Evolutionary conservation across 2,329 filamentous ascomycete genomes (phyloP).

Genomic region (Fusarium globosum): DNA sequence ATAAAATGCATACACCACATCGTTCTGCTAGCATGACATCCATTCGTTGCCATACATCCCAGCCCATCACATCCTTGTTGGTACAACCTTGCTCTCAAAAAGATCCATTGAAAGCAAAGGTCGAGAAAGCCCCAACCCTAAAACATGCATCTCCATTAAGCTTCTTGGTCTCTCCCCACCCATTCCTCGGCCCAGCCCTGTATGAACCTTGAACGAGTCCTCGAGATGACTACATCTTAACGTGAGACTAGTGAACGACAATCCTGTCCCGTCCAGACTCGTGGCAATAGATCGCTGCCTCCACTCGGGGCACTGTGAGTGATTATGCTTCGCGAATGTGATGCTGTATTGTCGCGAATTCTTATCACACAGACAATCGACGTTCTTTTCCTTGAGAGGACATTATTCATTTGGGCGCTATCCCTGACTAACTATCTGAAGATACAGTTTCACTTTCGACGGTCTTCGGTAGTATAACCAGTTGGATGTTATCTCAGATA

Average conservation of each 20-base stretch:
- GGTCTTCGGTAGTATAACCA: conserved; percentile 9
- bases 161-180: conserved; percentile 30
- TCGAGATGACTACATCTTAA: neutral
- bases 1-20: conserved; percentile 10
- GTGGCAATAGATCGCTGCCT: conserved; percentile 11
- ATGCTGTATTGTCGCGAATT: conserved; percentile 27
- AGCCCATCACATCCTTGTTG: conserved; percentile 21
- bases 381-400: conserved; percentile 10
- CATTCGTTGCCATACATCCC: conserved; percentile 20
- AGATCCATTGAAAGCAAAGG: conserved; percentile 17
- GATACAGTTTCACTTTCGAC: conserved; percentile 3
- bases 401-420: neutral
- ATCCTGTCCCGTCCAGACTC: conserved; percentile 37
- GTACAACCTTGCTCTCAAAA: conserved; percentile 20
- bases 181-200: conserved; percentile 8
- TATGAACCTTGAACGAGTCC: conserved; percentile 2
- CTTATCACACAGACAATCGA: conserved; percentile 27
- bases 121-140: conserved; percentile 31
- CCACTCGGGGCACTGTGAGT: conserved; percentile 8
- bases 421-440: conserved; percentile 1
- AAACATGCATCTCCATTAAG: conserved; percentile 40
- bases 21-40: conserved; percentile 16
- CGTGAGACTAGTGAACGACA: conserved; percentile 2
- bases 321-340: neutral
- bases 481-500: neutral